Base-by-base conservation (phyloP, 345 rosid species). In the Corymbia maculata region DNA sequence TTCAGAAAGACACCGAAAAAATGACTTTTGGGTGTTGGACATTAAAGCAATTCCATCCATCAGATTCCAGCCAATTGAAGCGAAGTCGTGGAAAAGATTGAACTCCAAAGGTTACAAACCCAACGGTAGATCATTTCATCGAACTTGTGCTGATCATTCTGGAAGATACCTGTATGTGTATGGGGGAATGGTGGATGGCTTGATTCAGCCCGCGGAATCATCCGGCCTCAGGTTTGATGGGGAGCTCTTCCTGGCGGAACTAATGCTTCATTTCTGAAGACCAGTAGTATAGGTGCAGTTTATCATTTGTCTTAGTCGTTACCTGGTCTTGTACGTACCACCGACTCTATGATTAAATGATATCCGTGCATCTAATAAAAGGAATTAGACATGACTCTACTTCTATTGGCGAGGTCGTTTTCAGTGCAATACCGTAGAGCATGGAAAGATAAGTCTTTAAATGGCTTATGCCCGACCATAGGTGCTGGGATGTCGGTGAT, bases 111-210 rank as follows among this genome's bases (percentile, higher is more conserved):
- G 96, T 30, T 95, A 92, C 50, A 91, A 93, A 90, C 94, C 99
- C 2, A 92, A 90, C 61, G 36, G 91, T 28, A 90, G 98, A 80
- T 98, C 99, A 53, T 98, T 98, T 89, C 99, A 98, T 88, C 95
- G 94, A 50, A 95, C 97, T 4, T 98, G 98, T 44, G 91, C 92
- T 24, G 99, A 96, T 92, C 87, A 88, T 85, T 92, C 98, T 24
- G 98, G 99, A 30, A 88, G 95, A 22, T 93, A 90, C 88, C 82
- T 98, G 88, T 97, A 93, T 88, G 92, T 97, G 88, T 95, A 92
- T 88, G 99, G 99, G 3, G 99, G 99, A 57, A 98, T 96, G 99
- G 96, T 95, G 24, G 95, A 98, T 89, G 98, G 96, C 59, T 50
- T 91, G 51, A 88, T 89, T 90, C 95, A 94, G 49, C 94, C 94